Percentiles rank a stretch among this genome's conserved stretches.
These are phyloP conservation scores for Penicillium brasilianum DNA, from an alignment of 2,329 filamentous ascomycete genomes.

Conservation along the genomic window DNA sequence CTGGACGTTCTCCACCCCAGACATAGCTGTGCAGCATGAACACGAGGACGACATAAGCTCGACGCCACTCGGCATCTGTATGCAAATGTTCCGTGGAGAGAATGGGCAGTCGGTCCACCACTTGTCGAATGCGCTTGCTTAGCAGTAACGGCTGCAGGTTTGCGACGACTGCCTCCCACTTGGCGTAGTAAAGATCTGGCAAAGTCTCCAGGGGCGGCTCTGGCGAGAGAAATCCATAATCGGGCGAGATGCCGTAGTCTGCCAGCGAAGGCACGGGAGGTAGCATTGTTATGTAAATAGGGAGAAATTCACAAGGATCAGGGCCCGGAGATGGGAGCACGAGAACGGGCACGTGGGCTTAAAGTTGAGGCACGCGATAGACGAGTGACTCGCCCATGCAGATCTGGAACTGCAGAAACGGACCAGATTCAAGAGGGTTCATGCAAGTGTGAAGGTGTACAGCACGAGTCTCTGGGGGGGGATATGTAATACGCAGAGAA, in stretches of 20 bases:
- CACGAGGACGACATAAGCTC: constrained; percentile 77
- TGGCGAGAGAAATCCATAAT: constrained; percentile 85
- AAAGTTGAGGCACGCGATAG: background rate
- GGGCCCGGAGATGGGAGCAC: background rate
- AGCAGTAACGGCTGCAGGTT: constrained; percentile 88
- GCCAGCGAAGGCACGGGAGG: constrained; percentile 59
- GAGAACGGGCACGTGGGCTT: constrained; percentile 7
- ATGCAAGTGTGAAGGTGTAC: background rate
- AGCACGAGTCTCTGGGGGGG: background rate
- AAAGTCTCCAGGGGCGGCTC: constrained; percentile 79
- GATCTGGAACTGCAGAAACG: constrained; percentile 8
- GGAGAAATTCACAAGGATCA: background rate
- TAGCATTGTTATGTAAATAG: constrained; percentile 42
- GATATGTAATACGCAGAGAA: background rate
- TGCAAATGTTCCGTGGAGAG: constrained; percentile 82
- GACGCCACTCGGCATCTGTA: constrained; percentile 87
- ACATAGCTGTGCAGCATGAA: constrained; percentile 87
- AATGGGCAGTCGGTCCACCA: constrained; percentile 80
- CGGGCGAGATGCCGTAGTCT: constrained; percentile 70
- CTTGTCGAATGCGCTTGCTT: constrained; percentile 78
- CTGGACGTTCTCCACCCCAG: constrained; percentile 79
- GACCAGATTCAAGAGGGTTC: background rate
- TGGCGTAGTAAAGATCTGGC: constrained; percentile 88
- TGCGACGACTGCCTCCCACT: constrained; percentile 85
- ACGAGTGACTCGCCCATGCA: constrained; percentile 5